These are phyloP conservation scores for Coniferiporia weirii DNA, from an alignment of 1,284 basidiomycete species.

Conservation along the genomic window DNA sequence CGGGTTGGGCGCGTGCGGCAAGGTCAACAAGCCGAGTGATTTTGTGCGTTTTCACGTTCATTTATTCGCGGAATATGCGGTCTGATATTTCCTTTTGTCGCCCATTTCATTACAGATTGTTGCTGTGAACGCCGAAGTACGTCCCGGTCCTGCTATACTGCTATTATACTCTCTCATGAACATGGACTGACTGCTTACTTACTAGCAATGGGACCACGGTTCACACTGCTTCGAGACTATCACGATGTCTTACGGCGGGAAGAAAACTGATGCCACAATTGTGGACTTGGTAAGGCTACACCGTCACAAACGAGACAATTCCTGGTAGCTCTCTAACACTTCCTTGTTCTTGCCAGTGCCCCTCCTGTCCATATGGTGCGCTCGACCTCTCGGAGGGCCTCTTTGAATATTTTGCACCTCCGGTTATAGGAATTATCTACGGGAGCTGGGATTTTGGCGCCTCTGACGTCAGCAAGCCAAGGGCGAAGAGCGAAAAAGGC, in stretches of 20 bases:
- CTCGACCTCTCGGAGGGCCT: conserved; percentile 47
- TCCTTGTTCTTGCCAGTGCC: conserved; percentile 29
- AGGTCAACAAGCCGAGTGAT: conserved; percentile 28
- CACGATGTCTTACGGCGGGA: conserved; percentile 43
- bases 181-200: neutral
- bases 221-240: conserved; percentile 44
- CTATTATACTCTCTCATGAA: neutral
- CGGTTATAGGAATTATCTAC: conserved; percentile 31
- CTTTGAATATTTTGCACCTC: conserved; percentile 38
- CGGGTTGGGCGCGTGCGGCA: conserved; percentile 36
- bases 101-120: conserved; percentile 33
- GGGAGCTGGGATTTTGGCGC: conserved; percentile 35
- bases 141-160: conserved; percentile 3
- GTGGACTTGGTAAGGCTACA: conserved; percentile 34
- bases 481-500: no score
- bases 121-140: conserved; percentile 33
- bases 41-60: conserved; percentile 28
- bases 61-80: no score
- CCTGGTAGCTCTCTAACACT: neutral
- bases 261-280: conserved; percentile 38
- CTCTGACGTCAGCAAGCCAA: conserved; percentile 3
- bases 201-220: conserved; percentile 29
- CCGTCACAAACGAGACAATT: neutral
- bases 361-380: conserved; percentile 35
- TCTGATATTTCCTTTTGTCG: no score